Evolutionary conservation across 1,139 yeast genomes (phyloP), one percentile per base, ranked within the genome.

Genomic region (Kurtzmaniella natalensis): DNA sequence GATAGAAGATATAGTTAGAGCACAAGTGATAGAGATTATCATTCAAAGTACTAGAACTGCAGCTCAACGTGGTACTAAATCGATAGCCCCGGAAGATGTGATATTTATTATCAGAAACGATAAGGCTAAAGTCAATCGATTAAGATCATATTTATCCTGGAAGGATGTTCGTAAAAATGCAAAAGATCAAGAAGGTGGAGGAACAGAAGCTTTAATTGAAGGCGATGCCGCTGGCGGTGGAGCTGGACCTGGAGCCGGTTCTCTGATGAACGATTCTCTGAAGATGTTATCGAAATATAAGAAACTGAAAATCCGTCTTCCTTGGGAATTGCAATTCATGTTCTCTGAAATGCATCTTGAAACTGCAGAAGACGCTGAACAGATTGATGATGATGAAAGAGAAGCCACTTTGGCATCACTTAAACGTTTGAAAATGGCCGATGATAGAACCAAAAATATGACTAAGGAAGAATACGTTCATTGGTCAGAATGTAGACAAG

Each of bases 401-500:
- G 97, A 94, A 31, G 97, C 97, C 2, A 83, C 87, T 26, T 65
- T 82, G 28, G 95, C 95, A 0, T 86, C 95, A 11, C 64, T 88
- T 55, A 88, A 88, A 54, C 66, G 97, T 39, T 70, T 92, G 45
- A 88, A 88, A 51, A 81, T 78, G 64, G 97, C 97, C 3, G 99
- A 92, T 57, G 96, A 92, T 39, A 70, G 98, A 44, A 92, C 99
- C 0, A 76, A 71, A 45, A 76, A 83, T 45, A 94, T 92, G 99
- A 92, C 98, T 0, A 80, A 81, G 48, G 96, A 92, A 51, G 98
- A 92, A 55, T 92, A 92, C 49, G 98, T 89, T 13, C 98, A 94
- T 56, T 92, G 97, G 96, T 84, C 95, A 10, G 99, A 92, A 54
- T 92, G 98, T 61, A 76, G 99, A 44, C 98, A 92, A 56, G 98